Evolutionary conservation across 1,139 yeast species (phyloP).

Genomic region (Candida anutae): DNA sequence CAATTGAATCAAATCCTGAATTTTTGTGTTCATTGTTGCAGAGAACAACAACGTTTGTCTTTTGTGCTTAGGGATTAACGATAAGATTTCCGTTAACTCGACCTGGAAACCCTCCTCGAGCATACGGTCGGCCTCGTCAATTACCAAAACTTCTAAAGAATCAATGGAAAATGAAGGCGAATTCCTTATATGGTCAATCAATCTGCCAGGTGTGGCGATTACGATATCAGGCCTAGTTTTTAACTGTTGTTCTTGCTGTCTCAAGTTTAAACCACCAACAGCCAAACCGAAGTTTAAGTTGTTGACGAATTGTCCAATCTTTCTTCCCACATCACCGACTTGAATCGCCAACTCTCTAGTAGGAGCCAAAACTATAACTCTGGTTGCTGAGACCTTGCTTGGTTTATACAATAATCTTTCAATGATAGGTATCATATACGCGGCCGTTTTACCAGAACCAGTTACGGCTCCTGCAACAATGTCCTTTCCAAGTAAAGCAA

Average conservation of each 20-base stretch:
- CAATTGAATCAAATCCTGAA: conserved; percentile 78
- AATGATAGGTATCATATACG: conserved; percentile 90
- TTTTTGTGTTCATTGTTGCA: conserved; percentile 94
- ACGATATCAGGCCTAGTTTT: conserved; percentile 92
- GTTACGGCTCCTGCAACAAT: conserved; percentile 99
- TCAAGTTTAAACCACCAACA: conserved; percentile 92
- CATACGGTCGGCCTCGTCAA: conserved; percentile 99
- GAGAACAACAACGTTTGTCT: conserved; percentile 92
- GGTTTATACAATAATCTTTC: conserved; percentile 90
- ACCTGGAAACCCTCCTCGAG: conserved; percentile 97
- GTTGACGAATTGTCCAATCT: conserved; percentile 67
- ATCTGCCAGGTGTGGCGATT: conserved; percentile 94
- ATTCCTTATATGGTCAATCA: conserved; percentile 92
- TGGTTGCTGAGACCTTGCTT: conserved; percentile 72
- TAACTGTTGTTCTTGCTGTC: conserved; percentile 92
- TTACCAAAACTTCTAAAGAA: conserved; percentile 80
- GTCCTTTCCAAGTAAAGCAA: conserved; percentile 86
- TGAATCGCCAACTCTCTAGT: conserved; percentile 98
- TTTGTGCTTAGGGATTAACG: conserved; percentile 72
- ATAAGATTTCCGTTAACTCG: conserved; percentile 83
- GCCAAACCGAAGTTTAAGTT: conserved; percentile 84
- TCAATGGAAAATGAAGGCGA: conserved; percentile 91
- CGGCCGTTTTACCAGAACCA: conserved; percentile 99
- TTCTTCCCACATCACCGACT: conserved; percentile 87
- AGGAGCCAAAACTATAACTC: conserved; percentile 87